A percentile compares a stretch with the other conserved stretches of the same genome.
Conservation (phyloP, 1,284 basidiomycete species). For the Dichomitus squalens region DNA sequence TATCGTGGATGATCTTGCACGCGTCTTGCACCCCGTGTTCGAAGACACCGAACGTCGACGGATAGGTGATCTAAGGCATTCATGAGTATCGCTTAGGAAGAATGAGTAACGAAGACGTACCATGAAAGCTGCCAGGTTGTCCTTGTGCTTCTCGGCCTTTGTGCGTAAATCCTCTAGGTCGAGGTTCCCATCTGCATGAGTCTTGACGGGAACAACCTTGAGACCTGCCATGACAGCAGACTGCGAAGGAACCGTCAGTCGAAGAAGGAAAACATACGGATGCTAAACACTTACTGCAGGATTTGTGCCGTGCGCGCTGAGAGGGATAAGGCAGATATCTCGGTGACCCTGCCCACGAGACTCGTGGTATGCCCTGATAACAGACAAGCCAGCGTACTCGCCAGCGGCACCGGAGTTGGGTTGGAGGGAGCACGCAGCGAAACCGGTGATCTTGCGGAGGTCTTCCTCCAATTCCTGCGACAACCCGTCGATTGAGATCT, state of each 20-base stretch:
- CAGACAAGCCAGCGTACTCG: conserved; percentile 92
- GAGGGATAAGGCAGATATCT: conserved; percentile 92
- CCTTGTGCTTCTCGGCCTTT: conserved; percentile 92
- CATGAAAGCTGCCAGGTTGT: conserved; percentile 96
- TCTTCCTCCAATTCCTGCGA: conserved; percentile 85
- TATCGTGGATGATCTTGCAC: conserved; percentile 91
- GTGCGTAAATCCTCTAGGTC: conserved; percentile 84
- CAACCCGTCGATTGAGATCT: conserved; percentile 5
- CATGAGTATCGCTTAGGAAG: background rate
- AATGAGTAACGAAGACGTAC: conserved; percentile 46
- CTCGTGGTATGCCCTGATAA: conserved; percentile 94
- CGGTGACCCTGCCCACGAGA: conserved; percentile 85
- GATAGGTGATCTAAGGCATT: conserved; percentile 77
- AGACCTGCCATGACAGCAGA: conserved; percentile 97
- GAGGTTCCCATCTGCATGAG: conserved; percentile 83
- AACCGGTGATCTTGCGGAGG: conserved; percentile 93
- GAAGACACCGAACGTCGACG: conserved; percentile 97
- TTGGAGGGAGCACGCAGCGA: conserved; percentile 92
- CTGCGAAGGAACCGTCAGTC: conserved; percentile 38
- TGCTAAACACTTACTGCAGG: conserved; percentile 62
- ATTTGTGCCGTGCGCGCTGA: conserved; percentile 96
- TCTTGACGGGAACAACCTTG: conserved; percentile 95
- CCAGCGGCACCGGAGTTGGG: conserved; percentile 98
- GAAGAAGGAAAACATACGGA: background rate
- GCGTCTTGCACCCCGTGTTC: conserved; percentile 92